Percentiles rank a stretch among this genome's conserved stretches.
These are phyloP conservation scores for Penicillium sp. DNA, from an alignment of 2,329 filamentous ascomycete genomes.

Conservation along the genomic window DNA sequence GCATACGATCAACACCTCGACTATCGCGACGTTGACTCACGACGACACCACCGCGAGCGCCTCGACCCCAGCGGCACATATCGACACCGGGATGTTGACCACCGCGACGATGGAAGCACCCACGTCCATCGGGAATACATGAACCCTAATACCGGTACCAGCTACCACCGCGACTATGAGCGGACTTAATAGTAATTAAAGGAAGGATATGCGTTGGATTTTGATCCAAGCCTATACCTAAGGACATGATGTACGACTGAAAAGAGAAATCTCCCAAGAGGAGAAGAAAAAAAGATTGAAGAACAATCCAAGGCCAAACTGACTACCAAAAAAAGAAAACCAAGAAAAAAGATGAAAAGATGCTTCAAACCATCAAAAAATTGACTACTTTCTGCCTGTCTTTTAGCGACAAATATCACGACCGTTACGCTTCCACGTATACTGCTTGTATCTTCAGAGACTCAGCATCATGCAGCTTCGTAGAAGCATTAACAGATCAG, in stretches of 20 bases:
- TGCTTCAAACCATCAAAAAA: slow-evolving; percentile 6
- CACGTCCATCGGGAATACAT: slow-evolving; percentile 35
- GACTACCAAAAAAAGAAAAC: slow-evolving; percentile 4
- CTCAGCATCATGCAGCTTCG: not conserved
- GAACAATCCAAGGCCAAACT: not conserved
- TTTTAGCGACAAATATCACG: not conserved
- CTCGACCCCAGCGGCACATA: slow-evolving; percentile 31
- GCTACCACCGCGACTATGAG: slow-evolving; percentile 36
- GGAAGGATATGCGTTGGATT: slow-evolving; percentile 1
- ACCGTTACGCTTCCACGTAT: not conserved
- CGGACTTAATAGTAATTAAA: not conserved
- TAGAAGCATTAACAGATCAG: not conserved
- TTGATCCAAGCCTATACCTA: slow-evolving; percentile 9
- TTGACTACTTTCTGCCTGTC: not conserved
- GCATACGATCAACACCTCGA: slow-evolving; percentile 39
- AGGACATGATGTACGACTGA: slow-evolving; percentile 7
- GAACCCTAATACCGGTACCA: slow-evolving; percentile 36
- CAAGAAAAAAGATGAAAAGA: slow-evolving; percentile 6
- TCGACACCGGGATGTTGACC: slow-evolving; percentile 35
- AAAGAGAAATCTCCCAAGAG: not conserved
- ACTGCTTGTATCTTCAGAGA: not conserved
- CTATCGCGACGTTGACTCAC: slow-evolving; percentile 27
- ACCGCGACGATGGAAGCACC: slow-evolving; percentile 29
- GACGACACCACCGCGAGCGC: slow-evolving; percentile 34
- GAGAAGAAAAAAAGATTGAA: not conserved